A percentile compares a stretch with the other conserved stretches of the same genome.
Conservation (phyloP, 352 stramenopile genomes). For the Phytophthora pisi region DNA sequence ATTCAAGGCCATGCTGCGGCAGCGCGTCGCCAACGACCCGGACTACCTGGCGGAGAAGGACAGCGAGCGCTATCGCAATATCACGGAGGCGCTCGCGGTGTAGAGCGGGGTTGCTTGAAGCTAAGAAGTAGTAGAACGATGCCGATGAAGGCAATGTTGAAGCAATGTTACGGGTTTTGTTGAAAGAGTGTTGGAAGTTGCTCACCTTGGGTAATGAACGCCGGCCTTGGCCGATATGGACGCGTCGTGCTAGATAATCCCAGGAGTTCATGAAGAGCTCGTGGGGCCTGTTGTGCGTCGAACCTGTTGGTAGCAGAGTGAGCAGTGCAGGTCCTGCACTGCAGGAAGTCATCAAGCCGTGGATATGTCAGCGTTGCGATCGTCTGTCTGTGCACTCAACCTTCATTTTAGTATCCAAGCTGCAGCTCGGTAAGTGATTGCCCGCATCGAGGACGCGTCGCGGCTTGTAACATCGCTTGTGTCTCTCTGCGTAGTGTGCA, state of each 20-base stretch:
- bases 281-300: background rate
- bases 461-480: background rate
- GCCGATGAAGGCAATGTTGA: background rate
- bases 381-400: slow-evolving; percentile 2
- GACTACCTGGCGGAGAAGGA: slow-evolving; percentile 58
- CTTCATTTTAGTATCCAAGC: slow-evolving; percentile 10
- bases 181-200: no score
- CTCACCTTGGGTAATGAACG: no score
- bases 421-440: background rate
- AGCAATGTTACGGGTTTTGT: slow-evolving; percentile 5
- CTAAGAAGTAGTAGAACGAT: slow-evolving; percentile 1
- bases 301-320: no score
- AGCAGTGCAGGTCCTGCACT: no score
- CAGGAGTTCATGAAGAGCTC: background rate
- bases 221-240: no score
- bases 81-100: slow-evolving; percentile 50
- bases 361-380: background rate
- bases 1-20: slow-evolving; percentile 64
- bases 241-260: background rate
- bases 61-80: slow-evolving; percentile 61
- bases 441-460: background rate
- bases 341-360: background rate
- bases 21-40: slow-evolving; percentile 54
- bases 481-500: background rate
- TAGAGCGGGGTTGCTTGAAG: slow-evolving; percentile 22